Evolutionary conservation across 441 rosid species (phyloP), one percentile per base, ranked within the genome.

Genomic region (Corymbia calophylla): DNA sequence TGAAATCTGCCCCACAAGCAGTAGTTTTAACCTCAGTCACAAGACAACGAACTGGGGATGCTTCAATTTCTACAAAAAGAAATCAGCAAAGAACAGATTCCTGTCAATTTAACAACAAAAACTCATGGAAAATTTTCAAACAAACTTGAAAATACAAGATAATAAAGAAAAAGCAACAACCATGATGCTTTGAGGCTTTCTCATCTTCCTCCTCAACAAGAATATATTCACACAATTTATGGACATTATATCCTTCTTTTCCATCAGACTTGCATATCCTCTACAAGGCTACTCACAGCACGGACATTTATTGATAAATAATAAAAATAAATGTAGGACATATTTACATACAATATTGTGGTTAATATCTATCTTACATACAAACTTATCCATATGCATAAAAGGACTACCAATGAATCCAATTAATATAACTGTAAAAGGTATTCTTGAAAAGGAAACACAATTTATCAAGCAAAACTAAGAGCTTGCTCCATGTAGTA

Each of bases 1-100:
- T 97, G 90, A 98, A 98, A 7, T 98, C 99, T 88, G 95, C 99
- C 89, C 99, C 99, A 91, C 98, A 97, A 60, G 98, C 97, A 93
- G 96, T 92, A 88, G 87, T 90, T 87, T 95, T 96, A 51, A 95
- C 97, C 87, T 94, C 94, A 89, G 98, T 94, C 77, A 97, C 98
- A 73, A 89, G 93, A 90, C 98, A 97, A 25, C 94, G 97, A 91
- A 97, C 95, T 53, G 99, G 99, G 87, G 97, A 95, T 25, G 94
- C 89, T 93, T 96, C 99, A 84, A 92, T 84, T 92, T 96, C 98
- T 95, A 91, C 93, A 94, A 87, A 88, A 89, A 87, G 49, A 89
- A 55, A 60, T 85, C 87, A 86, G 86, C 47, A 86, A 86, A 66
- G 77, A 62, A 16, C 64, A 77, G 88, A 89, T 39, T 35, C 87